Evolutionary conservation across 2,329 filamentous ascomycete species (phyloP), one percentile per base, ranked within the genome.

Genomic region (Thermoascus crustaceus): DNA sequence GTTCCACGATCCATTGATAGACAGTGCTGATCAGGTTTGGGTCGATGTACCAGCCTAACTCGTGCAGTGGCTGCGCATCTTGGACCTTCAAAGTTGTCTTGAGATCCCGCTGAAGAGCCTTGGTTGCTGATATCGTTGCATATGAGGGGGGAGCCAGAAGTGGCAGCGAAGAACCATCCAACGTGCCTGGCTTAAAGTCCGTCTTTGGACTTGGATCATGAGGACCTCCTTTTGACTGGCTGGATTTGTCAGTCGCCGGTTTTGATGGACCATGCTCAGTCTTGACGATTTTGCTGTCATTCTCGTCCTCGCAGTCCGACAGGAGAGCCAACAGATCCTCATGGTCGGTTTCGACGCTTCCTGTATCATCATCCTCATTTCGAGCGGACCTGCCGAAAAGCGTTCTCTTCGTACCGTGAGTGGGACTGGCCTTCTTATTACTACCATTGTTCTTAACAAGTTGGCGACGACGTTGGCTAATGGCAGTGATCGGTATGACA

Each of bases 1-100:
- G 66, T 56, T 94, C 84, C 4, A 93, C 78, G 39, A 94, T 86
- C 87, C 87, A 94, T 51, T 93, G 86, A 51, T 91, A 94, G 42
- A 87, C 70, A 50, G 88, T 93, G 14, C 66, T 72, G 23, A 88
- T 66, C 32, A 75, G 72, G 4, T 68, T 65, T 9, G 71, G 63
- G 50, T 93, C 75, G 37, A 94, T 78, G 52, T 85, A 86, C 86
- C 87, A 94, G 10, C 88, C 88, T 0, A 93, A 71, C 40, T 82
- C 74, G 40, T 80, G 71, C 1, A 75, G 55, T 1, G 76, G 72
- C 1, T 71, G 76, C 7, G 55, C 64, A 1, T 72, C 57, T 53
- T 94, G 87, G 1, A 78, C 58, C 39, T 75, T 73, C 21, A 83
- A 62, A 0, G 88, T 64, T 6, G 69, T 67, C 35, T 68, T 70